Evolutionary conservation across 768 basidiomycete species (phyloP).

Genomic region (Tephrocybe sp.): DNA sequence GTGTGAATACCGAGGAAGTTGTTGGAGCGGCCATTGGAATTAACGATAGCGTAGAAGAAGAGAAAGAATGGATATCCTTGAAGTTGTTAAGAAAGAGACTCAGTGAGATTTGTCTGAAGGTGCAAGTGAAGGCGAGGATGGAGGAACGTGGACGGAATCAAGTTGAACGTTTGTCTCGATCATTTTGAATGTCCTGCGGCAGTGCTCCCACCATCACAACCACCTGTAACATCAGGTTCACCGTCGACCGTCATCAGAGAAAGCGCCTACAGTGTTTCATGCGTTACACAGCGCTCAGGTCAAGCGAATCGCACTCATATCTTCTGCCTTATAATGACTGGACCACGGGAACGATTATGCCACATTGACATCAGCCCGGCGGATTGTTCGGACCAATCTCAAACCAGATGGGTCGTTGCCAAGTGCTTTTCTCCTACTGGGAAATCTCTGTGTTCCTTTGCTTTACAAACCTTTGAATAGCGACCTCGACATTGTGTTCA

Average conservation of each 20-base stretch:
- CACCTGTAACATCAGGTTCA: slow-evolving; percentile 3
- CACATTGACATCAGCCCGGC: not conserved
- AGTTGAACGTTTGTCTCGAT: not conserved
- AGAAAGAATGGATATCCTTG: not conserved
- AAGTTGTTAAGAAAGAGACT: not conserved
- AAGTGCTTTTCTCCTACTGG: too few species aligned
- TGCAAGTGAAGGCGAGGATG: not conserved
- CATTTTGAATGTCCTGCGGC: slow-evolving; percentile 12
- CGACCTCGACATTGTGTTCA: too few species aligned
- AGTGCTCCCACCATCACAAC: slow-evolving; percentile 8
- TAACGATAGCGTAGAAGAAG: too few species aligned
- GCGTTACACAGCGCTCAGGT: not conserved
- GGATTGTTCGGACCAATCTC: not conserved
- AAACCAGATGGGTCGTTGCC: too few species aligned
- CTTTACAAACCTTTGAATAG: too few species aligned
- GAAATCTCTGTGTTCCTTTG: too few species aligned
- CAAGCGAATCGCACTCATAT: not conserved
- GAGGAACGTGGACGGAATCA: slow-evolving; percentile 1
- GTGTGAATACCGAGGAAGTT: slow-evolving; percentile 40
- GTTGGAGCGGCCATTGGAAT: slow-evolving; percentile 14
- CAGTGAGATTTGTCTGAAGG: not conserved
- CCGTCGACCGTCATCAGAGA: not conserved
- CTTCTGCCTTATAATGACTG: not conserved
- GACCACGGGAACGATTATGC: not conserved
- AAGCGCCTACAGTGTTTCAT: not conserved